These are phyloP conservation scores for Nidula microcarpa DNA, from an alignment of 768 basidiomycete species.

Conservation along the genomic window DNA sequence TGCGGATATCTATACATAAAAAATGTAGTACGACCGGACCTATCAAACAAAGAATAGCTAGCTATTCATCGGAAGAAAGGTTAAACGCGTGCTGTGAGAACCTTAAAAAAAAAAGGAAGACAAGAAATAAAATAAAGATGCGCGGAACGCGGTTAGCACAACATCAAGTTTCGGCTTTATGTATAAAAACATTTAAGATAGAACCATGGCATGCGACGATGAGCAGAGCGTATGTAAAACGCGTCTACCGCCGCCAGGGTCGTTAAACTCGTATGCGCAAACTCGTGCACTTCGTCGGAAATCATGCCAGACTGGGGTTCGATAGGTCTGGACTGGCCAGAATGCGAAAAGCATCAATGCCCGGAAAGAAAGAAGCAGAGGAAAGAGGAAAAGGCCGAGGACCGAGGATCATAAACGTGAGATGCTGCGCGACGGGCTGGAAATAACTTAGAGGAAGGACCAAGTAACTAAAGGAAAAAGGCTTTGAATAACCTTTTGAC, in stretches of 20 bases:
- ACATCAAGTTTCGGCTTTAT: neutral
- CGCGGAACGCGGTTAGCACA: neutral
- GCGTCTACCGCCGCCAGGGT: neutral
- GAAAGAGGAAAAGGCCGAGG: neutral
- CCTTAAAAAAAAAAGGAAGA: too few species aligned
- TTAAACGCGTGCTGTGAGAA: too few species aligned
- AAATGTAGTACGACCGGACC: constrained; percentile 7
- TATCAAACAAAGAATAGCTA: constrained; percentile 6
- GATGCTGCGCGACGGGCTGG: constrained; percentile 3
- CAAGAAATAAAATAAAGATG: constrained; percentile 5
- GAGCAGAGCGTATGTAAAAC: neutral
- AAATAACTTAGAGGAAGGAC: constrained; percentile 24
- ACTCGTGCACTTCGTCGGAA: neutral
- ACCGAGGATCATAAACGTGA: constrained; percentile 8
- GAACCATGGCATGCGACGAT: neutral
- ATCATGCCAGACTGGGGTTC: neutral
- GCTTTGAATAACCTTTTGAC: constrained; percentile 3
- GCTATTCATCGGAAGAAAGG: too few species aligned
- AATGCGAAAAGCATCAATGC: neutral
- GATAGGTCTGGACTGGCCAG: neutral
- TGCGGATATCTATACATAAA: constrained; percentile 5
- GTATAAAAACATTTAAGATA: neutral
- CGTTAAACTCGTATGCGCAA: neutral
- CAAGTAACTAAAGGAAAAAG: constrained; percentile 28
- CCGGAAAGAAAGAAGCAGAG: neutral